Percentiles rank a stretch among this genome's conserved stretches.
Conservation (phyloP, 306 rosid genomes). For the Benincasa hispida region DNA sequence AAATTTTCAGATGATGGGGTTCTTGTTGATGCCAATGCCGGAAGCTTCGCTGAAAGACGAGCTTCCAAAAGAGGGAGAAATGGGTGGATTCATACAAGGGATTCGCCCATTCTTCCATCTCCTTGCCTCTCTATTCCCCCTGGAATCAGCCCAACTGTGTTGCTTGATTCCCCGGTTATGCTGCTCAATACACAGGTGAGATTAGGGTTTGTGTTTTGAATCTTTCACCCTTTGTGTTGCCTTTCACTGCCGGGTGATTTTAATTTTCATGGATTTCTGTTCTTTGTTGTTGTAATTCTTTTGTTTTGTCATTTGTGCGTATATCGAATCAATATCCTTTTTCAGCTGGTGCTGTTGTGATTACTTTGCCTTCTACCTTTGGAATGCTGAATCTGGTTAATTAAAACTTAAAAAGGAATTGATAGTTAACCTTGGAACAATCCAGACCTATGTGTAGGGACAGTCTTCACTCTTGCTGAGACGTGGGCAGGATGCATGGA, state of each 20-base stretch:
- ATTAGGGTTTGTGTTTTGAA: not conserved
- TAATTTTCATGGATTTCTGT: not conserved
- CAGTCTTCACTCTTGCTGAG: not conserved
- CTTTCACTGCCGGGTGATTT: not conserved
- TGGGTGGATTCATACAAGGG: not conserved
- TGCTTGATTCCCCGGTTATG: slow-evolving; percentile 74
- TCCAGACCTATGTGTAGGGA: not conserved
- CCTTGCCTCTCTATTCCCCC: slow-evolving; percentile 49
- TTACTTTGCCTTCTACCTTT: not conserved
- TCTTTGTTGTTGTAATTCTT: not conserved
- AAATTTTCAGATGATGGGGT: not conserved
- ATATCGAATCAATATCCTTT: not conserved
- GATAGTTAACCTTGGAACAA: not conserved
- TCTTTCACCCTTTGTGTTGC: not conserved
- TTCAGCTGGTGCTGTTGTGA: not conserved
- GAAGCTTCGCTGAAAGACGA: slow-evolving; percentile 50
- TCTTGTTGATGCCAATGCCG: not conserved
- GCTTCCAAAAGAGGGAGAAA: slow-evolving; percentile 25
- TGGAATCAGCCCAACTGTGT: slow-evolving; percentile 60
- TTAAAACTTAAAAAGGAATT: not conserved
- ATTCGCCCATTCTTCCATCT: slow-evolving; percentile 25
- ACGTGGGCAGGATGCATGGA: not conserved
- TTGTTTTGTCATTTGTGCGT: not conserved
- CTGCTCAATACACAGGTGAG: slow-evolving; percentile 56
- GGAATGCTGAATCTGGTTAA: too few species aligned